Evolutionary conservation across 2,329 filamentous ascomycete species (phyloP).

Genomic region (Trichoderma sp.): DNA sequence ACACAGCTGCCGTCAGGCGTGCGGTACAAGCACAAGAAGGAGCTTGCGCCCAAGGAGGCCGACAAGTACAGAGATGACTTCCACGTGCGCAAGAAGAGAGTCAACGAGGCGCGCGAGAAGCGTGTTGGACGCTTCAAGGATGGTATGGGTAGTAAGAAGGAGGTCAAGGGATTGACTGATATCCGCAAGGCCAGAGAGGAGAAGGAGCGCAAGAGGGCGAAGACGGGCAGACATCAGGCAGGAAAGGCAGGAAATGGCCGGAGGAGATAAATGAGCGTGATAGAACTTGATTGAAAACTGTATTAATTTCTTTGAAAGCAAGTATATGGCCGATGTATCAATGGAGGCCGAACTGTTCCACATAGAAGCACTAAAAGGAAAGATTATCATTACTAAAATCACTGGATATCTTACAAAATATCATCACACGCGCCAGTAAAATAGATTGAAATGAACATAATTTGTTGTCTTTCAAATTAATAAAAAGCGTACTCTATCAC

Average conservation of each 20-base stretch:
- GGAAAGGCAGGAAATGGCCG: constrained; percentile 30
- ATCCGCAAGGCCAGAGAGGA: constrained; percentile 79
- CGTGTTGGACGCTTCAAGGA: constrained; percentile 71
- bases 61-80: constrained; percentile 93
- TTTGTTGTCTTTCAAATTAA: not conserved
- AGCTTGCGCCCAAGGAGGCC: constrained; percentile 86
- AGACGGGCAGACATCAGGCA: constrained; percentile 79
- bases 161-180: constrained; percentile 79
- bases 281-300: not conserved
- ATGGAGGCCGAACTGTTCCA: not conserved
- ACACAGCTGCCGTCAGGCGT: constrained; percentile 34
- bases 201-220: constrained; percentile 73
- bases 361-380: not conserved
- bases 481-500: not conserved
- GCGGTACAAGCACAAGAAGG: constrained; percentile 81
- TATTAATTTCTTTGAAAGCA: not conserved
- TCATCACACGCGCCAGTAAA: not conserved
- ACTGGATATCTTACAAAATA: not conserved
- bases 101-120: constrained; percentile 84
- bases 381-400: not conserved
- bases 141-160: constrained; percentile 68
- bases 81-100: constrained; percentile 83
- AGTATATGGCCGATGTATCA: not conserved
- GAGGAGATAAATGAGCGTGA: not conserved
- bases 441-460: not conserved